These are phyloP conservation scores for Pholiota microspora DNA, from an alignment of 768 basidiomycete species.

Conservation along the genomic window DNA sequence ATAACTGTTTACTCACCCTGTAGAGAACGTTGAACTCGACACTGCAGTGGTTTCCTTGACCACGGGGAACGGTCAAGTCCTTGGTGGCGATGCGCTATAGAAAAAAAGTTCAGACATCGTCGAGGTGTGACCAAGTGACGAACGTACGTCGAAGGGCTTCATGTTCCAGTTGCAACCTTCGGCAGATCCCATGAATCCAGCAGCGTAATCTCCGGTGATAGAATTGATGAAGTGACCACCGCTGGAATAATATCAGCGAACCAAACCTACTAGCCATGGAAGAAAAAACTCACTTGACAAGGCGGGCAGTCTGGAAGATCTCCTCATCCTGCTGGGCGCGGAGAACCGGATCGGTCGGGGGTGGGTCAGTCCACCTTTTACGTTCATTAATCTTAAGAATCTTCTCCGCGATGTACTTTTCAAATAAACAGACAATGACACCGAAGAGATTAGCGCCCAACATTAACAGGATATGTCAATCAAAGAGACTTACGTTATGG, in stretches of 20 bases:
- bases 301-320: constrained; percentile 53
- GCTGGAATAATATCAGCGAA: no score
- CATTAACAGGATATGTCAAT: no score
- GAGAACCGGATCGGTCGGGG: constrained; percentile 26
- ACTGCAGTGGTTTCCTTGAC: constrained; percentile 64
- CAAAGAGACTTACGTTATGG: constrained; percentile 52
- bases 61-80: constrained; percentile 38
- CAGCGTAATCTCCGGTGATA: constrained; percentile 59
- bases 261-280: no score
- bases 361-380: constrained; percentile 42
- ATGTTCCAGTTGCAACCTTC: constrained; percentile 55
- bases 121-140: not conserved
- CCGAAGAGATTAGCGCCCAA: no score
- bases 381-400: constrained; percentile 56
- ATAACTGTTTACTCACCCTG: constrained; percentile 25
- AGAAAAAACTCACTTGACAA: no score
- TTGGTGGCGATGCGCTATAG: constrained; percentile 34
- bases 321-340: constrained; percentile 44
- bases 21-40: constrained; percentile 65
- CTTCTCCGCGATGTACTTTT: constrained; percentile 53
- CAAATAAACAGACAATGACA: no score
- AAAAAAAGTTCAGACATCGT: not conserved
- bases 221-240: constrained; percentile 55
- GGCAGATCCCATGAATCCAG: constrained; percentile 52
- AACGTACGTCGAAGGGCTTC: constrained; percentile 41